Evolutionary conservation across 192 early-diverging fungal species (phyloP), one percentile per base, ranked within the genome.

Genomic region (Coemansia sp.): DNA sequence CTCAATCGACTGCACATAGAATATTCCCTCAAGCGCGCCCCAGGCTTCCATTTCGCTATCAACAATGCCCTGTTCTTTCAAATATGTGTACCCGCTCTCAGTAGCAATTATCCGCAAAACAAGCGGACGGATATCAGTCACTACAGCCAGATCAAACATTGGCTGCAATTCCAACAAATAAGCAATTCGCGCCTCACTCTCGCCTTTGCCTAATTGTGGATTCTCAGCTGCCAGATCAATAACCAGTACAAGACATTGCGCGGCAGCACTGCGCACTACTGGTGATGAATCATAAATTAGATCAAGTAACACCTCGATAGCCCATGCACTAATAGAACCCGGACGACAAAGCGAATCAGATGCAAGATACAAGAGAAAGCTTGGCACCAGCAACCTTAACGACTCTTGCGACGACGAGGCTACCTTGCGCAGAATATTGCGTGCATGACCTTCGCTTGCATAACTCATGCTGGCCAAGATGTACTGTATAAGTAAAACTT

Each of bases 11-110:
- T 83, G 80, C 57, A 83, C 75, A 36, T 69, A 65, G 42, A 66
- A 75, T 23, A 83, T 78, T 6, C 80, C 80, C 63, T 83, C 80
- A 5, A 78, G 58, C 1, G 75, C 70, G 5, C 75, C 80, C 80
- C 80, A 83, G 14, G 75, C 66, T 21, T 78, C 75, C 80, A 83
- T 83, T 58, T 83, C 80, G 66, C 68, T 69, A 25, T 78, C 80
- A 0, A 83, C 70, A 0, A 83, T 59, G 6, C 75, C 80, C 31
- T 75, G 80, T 2, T 58, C 59, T 22, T 59, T 51, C 21, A 77
- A 61, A 22, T 72, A 83, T 33, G 68, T 56, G 24, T 72, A 83
- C 39, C 80, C 80, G 31, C 57, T 56, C 39, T 77, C 72, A 1
- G 72, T 77, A 20, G 68, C 68, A 19, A 78, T 60, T 5, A 83